A percentile compares a stretch with the other conserved stretches of the same genome.
Evolutionary conservation across 2,329 filamentous ascomycete genomes (phyloP).

Genomic region (Didymella pinodella): DNA sequence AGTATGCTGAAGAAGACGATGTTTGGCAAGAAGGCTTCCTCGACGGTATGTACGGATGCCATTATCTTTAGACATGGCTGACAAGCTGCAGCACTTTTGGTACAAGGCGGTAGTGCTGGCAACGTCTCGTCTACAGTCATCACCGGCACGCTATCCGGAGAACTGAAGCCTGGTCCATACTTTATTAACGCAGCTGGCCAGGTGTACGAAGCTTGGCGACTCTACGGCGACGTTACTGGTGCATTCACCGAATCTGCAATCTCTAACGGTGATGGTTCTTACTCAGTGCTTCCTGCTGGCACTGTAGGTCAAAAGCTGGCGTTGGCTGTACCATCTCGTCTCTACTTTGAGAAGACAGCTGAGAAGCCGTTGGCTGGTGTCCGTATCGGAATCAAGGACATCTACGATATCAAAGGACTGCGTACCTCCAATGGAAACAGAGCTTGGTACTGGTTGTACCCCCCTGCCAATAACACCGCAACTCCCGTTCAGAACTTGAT

Average conservation of each 20-base stretch:
- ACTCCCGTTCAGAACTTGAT: conserved; percentile 64
- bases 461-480: conserved; percentile 57
- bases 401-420: conserved; percentile 66
- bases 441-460: conserved; percentile 65
- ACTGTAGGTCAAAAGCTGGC: conserved; percentile 51
- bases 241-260: conserved; percentile 60
- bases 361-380: conserved; percentile 68
- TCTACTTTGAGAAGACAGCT: conserved; percentile 63
- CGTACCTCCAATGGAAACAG: conserved; percentile 65
- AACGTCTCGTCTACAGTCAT: conserved; percentile 31
- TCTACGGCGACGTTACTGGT: conserved; percentile 60
- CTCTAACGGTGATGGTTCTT: conserved; percentile 50
- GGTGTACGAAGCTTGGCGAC: conserved; percentile 58
- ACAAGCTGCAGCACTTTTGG: conserved; percentile 32
- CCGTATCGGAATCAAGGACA: conserved; percentile 69
- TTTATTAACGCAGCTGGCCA: conserved; percentile 58
- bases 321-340: conserved; percentile 63
- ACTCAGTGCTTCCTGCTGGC: conserved; percentile 53
- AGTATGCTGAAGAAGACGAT: conserved; percentile 50
- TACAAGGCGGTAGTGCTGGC: conserved; percentile 27
- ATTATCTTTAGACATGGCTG: neutral
- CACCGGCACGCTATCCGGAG: conserved; percentile 25
- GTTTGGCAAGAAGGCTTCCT: conserved; percentile 54
- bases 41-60: conserved; percentile 31
- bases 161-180: conserved; percentile 58